A percentile compares a stretch with the other conserved stretches of the same genome.
Evolutionary conservation across 2,329 filamentous ascomycete genomes (phyloP).

Genomic region (Hypoxylon sp.): DNA sequence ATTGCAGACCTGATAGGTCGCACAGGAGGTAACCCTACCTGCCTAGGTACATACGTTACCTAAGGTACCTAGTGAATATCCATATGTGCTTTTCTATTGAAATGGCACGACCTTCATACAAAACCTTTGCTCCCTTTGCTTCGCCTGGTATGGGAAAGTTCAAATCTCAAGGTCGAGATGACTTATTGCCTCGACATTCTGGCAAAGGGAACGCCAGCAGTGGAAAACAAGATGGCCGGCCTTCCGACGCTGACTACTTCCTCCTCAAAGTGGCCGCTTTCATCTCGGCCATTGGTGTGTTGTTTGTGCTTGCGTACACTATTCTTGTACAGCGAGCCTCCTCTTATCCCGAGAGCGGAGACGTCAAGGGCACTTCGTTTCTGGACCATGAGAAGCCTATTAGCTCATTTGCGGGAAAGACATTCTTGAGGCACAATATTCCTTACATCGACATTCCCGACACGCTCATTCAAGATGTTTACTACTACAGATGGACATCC

Average conservation of each 20-base stretch:
- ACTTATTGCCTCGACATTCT: slow-evolving; percentile 15
- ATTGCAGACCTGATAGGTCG: slow-evolving; percentile 16
- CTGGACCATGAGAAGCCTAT: slow-evolving; percentile 48
- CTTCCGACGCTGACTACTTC: slow-evolving; percentile 33
- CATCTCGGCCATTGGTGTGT: slow-evolving; percentile 39
- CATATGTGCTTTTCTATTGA: background rate
- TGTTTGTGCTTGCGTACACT: slow-evolving; percentile 36
- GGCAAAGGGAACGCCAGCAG: background rate
- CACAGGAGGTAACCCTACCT: slow-evolving; percentile 32
- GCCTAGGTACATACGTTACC: slow-evolving; percentile 13
- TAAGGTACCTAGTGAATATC: background rate
- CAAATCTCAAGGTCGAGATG: slow-evolving; percentile 6
- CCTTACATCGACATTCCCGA: slow-evolving; percentile 60
- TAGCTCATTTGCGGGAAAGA: slow-evolving; percentile 45
- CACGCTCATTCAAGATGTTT: slow-evolving; percentile 58
- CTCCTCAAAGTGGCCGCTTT: slow-evolving; percentile 40
- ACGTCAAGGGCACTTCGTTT: slow-evolving; percentile 46
- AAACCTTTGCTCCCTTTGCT: slow-evolving; percentile 22
- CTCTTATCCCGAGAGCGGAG: background rate
- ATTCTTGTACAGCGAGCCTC: slow-evolving; percentile 17
- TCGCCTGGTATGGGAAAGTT: slow-evolving; percentile 3
- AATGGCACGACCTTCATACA: slow-evolving; percentile 33
- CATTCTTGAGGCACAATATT: slow-evolving; percentile 56
- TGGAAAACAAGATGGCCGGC: slow-evolving; percentile 15
- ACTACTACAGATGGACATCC: slow-evolving; percentile 60